Conservation (phyloP, 257 asterid species). For the Schizonepeta tenuifolia region DNA sequence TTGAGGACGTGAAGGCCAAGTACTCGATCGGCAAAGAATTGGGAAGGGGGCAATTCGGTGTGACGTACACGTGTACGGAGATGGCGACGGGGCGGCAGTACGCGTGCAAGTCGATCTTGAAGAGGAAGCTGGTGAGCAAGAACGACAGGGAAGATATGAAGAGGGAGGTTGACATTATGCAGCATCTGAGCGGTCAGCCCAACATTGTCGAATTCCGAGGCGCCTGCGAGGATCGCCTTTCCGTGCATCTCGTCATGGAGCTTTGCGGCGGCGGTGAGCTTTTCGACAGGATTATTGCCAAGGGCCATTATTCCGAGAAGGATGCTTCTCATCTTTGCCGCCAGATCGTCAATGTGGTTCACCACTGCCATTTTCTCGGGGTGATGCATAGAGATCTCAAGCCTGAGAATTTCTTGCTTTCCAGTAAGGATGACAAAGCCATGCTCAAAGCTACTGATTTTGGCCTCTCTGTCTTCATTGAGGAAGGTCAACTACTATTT, state of each 20-base stretch:
- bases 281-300: slow-evolving; percentile 78
- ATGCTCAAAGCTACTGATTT: slow-evolving; percentile 84
- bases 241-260: slow-evolving; percentile 87
- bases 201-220: slow-evolving; percentile 86
- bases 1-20: slow-evolving; percentile 60
- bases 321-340: slow-evolving; percentile 76
- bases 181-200: slow-evolving; percentile 82
- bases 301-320: slow-evolving; percentile 79
- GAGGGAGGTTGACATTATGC: slow-evolving; percentile 81
- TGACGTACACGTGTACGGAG: slow-evolving; percentile 68
- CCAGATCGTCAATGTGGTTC: slow-evolving; percentile 86
- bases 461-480: slow-evolving; percentile 87
- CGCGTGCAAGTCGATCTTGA: slow-evolving; percentile 80
- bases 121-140: slow-evolving; percentile 76
- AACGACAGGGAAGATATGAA: slow-evolving; percentile 81
- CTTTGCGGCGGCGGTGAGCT: slow-evolving; percentile 88
- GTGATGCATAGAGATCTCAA: slow-evolving; percentile 94
- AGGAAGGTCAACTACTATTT: slow-evolving; percentile 53
- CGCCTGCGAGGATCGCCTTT: slow-evolving; percentile 72
- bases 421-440: slow-evolving; percentile 68
- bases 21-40: slow-evolving; percentile 65
- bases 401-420: slow-evolving; percentile 88
- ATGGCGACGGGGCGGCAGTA: slow-evolving; percentile 51
- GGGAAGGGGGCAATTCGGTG: slow-evolving; percentile 89
- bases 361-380: slow-evolving; percentile 87